Evolutionary conservation across 768 basidiomycete species (phyloP), one percentile per base, ranked within the genome.

Genomic region (Hericium erinaceus): DNA sequence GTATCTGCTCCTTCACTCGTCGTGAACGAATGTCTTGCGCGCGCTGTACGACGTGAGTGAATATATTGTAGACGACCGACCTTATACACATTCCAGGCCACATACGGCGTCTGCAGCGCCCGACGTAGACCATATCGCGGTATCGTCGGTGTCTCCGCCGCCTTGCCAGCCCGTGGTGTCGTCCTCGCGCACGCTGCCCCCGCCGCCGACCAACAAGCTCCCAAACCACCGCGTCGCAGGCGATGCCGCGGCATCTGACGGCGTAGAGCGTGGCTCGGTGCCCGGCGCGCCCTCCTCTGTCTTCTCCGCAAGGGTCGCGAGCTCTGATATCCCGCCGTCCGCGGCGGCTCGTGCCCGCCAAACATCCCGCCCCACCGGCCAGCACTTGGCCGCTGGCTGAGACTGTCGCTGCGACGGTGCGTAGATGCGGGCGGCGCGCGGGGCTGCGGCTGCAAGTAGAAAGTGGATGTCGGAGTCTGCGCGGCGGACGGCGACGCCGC

Each of bases 321-420:
- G 66, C 64, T 87, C 87, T 13, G 87, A 82, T n/a, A n/a, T 2
- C n/a, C n/a, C n/a, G n/a, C n/a, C n/a, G n/a, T n/a, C n/a, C n/a
- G n/a, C n/a, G n/a, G n/a, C n/a, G n/a, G 68, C 54, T 77, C 70
- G 52, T 57, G 52, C 48, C 64, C 58, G 57, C 54, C 38, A 68
- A 87, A 83, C 73, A 85, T 77, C 9, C 78, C 80, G 24, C 79
- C 76, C 80, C 83, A 81, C 48, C 81, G 76, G 20, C 77, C 63
- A 2, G 70, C 71, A 2, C 66, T 71, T 12, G 88, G 90, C 18
- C 89, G 73, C 66, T 91, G 87, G 63, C 85, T 89, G 69, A 93
- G 77, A 65, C 88, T 89, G 68, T 92, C 91, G 60, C 88, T 92
- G 55, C 90, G 76, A 54, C 85, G 77, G 70, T 94, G 92, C 5